Evolutionary conservation across 345 rosid species (phyloP).

Genomic region (Moringa oleifera): DNA sequence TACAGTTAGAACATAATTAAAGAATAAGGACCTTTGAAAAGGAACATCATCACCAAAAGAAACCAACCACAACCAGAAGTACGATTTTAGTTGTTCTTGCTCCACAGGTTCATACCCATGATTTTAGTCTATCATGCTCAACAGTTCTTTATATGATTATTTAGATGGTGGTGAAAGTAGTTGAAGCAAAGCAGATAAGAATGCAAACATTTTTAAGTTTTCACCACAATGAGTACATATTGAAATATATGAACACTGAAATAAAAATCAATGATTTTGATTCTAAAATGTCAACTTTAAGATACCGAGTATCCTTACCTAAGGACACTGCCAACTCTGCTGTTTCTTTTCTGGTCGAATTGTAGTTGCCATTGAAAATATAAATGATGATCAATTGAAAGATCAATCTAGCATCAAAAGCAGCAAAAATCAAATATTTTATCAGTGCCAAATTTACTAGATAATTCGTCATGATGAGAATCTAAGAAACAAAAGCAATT

Average conservation of each 20-base stretch:
- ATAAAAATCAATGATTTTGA: background rate
- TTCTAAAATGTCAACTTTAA: background rate
- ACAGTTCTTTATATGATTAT: no score
- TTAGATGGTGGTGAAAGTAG: constrained; percentile 4
- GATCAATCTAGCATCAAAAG: constrained; percentile 8
- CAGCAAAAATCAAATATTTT: constrained; percentile 9
- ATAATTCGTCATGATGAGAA: constrained; percentile 14
- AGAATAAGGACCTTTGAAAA: constrained; percentile 8
- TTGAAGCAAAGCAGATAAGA: constrained; percentile 2
- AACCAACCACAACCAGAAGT: background rate
- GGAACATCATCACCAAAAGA: constrained; percentile 16
- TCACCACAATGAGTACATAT: background rate
- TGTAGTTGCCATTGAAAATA: constrained; percentile 14
- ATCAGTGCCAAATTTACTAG: constrained; percentile 11
- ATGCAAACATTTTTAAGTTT: background rate
- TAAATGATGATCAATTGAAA: background rate
- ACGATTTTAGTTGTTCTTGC: background rate
- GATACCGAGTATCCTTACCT: background rate
- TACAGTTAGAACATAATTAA: constrained; percentile 16
- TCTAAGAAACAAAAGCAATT: constrained; percentile 12
- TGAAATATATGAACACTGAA: constrained; percentile 3
- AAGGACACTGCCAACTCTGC: constrained; percentile 1
- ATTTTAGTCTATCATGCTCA: no score
- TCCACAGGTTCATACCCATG: background rate
- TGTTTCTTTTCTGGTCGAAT: constrained; percentile 10